These are phyloP conservation scores for Glebionis coronaria DNA, from an alignment of 129 eudicot species.

Conservation along the genomic window DNA sequence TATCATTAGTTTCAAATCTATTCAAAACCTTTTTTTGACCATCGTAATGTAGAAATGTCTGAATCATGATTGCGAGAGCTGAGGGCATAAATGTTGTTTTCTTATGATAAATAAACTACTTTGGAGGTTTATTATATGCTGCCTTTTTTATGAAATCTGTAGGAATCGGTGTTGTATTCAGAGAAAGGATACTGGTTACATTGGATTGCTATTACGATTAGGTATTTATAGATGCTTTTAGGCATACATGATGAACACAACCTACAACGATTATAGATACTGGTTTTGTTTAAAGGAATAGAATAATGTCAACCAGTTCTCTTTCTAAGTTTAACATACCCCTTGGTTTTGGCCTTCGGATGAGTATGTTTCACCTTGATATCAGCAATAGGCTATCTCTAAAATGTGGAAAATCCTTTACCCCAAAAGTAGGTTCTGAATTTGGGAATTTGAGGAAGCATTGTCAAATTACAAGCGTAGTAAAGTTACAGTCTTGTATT, in stretches of 20 bases:
- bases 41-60: too few relatives aligned
- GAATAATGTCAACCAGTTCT: constrained; percentile 47
- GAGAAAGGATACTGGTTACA: constrained; percentile 18
- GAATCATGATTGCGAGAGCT: neutral
- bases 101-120: neutral
- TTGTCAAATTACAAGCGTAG: constrained; percentile 23
- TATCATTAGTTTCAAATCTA: too few relatives aligned
- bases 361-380: constrained; percentile 18
- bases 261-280: constrained; percentile 10
- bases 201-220: constrained; percentile 7
- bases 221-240: constrained; percentile 16
- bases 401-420: neutral
- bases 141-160: constrained; percentile 17
- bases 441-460: constrained; percentile 23
- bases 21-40: too few relatives aligned
- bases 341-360: constrained; percentile 34
- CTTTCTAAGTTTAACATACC: constrained; percentile 51
- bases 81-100: neutral
- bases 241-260: constrained; percentile 29
- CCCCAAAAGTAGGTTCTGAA: constrained; percentile 12
- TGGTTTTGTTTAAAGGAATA: constrained; percentile 17
- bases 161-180: constrained; percentile 24
- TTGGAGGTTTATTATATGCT: constrained; percentile 15
- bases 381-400: neutral
- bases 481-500: constrained; percentile 26